Evolutionary conservation across 2,329 filamentous ascomycete genomes (phyloP), one percentile per base, ranked within the genome.

Genomic region (Phoma sp.): DNA sequence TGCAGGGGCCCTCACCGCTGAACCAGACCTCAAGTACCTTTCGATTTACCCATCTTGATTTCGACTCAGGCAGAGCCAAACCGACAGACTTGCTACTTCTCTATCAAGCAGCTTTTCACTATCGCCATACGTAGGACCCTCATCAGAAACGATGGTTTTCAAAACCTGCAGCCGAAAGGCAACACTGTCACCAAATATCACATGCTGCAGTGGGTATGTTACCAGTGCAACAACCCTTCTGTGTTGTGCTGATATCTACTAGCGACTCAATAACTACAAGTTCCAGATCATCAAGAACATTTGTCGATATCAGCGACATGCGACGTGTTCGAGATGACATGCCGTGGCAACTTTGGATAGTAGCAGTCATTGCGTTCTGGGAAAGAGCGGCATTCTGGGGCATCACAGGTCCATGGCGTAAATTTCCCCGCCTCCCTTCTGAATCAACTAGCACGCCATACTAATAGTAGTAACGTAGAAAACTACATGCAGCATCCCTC

Each of bases 401-500:
- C 20, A 23, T 67, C 9, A 67, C 65, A 7, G 68, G 62, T 17
- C 71, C 71, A 53, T 74, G 69, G 69, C 72, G 68, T 73, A 62
- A 18, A 67, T 60, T 38, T 4, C 20, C 2, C 11, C 2, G 18
- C 17, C 11, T 21, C 2, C 11, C 2, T 20, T 20, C 11, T 21
- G 2, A 14, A 2, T 11, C 32, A 7, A 11, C 14, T 29, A 2
- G 18, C 2, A 14, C 6, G 23, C 9, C 15, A 18, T 12, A 20
- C 54, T 63, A 26, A 63, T 26, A 10, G n/a, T 17, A 2, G 26
- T 3, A 11, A 9, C 9, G 6, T 36, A 77, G 75, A 79, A 56
- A 79, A 79, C 61, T 78, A 78, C 56, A 76, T 79, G 61, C 73
- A 79, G 50, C 70, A 78, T 50, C 60, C 66, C 7, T 40, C 45